These are phyloP conservation scores for Rosa lucieae DNA, from an alignment of 306 rosid genomes.

Conservation along the genomic window DNA sequence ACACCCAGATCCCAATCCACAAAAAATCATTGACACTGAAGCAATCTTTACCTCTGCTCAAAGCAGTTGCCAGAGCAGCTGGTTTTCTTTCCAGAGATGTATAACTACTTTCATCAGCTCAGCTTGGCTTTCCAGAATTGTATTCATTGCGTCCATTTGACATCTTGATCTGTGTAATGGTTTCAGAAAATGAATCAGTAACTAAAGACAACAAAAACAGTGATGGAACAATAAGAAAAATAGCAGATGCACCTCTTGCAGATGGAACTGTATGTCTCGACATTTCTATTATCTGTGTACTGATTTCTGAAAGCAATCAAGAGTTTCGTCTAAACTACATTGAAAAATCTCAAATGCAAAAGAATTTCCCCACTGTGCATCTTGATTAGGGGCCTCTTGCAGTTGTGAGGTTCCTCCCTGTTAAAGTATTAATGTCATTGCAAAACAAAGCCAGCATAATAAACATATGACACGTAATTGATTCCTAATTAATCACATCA, in stretches of 20 bases:
- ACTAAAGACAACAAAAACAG: neutral
- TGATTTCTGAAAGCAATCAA: constrained; percentile 81
- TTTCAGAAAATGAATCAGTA: constrained; percentile 13
- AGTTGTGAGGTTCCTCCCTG: constrained; percentile 67
- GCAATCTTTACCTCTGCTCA: constrained; percentile 33
- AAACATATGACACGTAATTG: neutral
- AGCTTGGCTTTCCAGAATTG: constrained; percentile 81
- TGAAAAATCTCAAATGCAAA: constrained; percentile 93
- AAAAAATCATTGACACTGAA: constrained; percentile 13
- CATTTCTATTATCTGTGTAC: constrained; percentile 84
- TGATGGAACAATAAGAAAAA: neutral
- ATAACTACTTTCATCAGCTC: constrained; percentile 82
- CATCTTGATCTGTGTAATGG: too few species aligned
- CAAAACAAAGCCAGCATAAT: constrained; percentile 16
- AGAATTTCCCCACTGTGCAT: constrained; percentile 73
- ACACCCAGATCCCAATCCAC: neutral
- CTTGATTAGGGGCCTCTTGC: constrained; percentile 58
- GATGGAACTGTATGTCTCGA: constrained; percentile 74
- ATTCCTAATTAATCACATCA: too few species aligned
- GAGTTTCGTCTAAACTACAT: constrained; percentile 83
- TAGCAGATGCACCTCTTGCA: constrained; percentile 80
- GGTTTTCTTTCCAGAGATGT: constrained; percentile 75
- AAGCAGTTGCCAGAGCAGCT: constrained; percentile 85
- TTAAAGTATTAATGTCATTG: constrained; percentile 21
- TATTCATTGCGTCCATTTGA: constrained; percentile 34